A percentile compares a stretch with the other conserved stretches of the same genome.
These are phyloP conservation scores for Pythium sukuiense DNA, from an alignment of 352 stramenopile genomes.

Conservation along the genomic window DNA sequence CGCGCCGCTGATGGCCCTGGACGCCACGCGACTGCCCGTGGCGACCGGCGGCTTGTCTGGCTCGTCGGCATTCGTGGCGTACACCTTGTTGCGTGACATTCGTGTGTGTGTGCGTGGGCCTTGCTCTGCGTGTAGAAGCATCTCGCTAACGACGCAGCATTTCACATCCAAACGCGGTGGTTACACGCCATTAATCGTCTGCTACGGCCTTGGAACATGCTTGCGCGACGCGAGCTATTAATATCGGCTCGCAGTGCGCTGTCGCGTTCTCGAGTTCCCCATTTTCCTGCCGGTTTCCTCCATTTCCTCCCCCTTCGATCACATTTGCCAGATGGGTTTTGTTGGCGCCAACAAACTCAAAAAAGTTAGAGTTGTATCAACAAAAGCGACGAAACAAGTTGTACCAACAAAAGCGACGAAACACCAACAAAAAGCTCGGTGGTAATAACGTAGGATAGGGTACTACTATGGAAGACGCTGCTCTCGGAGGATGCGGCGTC, in stretches of 20 bases:
- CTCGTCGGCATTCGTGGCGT: conserved; percentile 8
- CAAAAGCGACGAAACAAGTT: not conserved
- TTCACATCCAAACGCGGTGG: not conserved
- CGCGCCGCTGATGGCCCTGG: not conserved
- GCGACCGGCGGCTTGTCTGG: not conserved
- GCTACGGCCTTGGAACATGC: not conserved
- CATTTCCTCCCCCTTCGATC: not conserved
- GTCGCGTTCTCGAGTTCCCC: not conserved
- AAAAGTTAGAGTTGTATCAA: not conserved
- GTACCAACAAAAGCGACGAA: not conserved
- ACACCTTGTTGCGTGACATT: conserved; percentile 25
- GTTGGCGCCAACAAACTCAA: not conserved
- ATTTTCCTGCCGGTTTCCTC: not conserved
- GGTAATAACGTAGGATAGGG: conserved; percentile 2
- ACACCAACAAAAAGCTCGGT: not conserved
- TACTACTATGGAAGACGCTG: not conserved
- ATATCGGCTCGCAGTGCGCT: not conserved
- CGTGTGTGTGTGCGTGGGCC: not conserved
- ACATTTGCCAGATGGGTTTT: too few species aligned
- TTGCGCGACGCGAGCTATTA: not conserved
- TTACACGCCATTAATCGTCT: not conserved
- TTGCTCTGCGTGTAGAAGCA: not conserved
- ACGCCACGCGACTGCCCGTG: not conserved
- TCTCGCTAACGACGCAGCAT: not conserved
- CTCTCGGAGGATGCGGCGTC: not conserved